These are phyloP conservation scores for Talaromyces sp. DNA, from an alignment of 2,329 filamentous ascomycete genomes.

Conservation along the genomic window DNA sequence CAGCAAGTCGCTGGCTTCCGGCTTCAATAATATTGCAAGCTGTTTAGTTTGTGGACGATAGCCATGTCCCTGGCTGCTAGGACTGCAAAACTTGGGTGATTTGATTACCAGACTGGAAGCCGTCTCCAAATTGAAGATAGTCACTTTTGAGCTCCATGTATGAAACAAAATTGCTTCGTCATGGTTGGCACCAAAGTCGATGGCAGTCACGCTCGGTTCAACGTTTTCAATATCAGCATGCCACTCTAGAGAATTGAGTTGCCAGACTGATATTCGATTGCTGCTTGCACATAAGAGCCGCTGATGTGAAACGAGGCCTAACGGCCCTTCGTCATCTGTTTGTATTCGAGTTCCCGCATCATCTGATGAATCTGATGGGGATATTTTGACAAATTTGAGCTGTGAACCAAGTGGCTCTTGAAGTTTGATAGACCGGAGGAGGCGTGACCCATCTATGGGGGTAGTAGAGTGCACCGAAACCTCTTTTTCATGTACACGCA, in stretches of 20 bases:
- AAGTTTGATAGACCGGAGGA: slow-evolving; percentile 33
- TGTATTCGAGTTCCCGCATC: not conserved
- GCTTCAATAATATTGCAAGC: slow-evolving; percentile 42
- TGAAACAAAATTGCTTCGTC: slow-evolving; percentile 42
- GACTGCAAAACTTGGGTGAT: slow-evolving; percentile 39
- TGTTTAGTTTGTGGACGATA: slow-evolving; percentile 43
- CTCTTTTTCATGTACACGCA: slow-evolving; percentile 28
- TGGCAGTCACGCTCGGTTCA: slow-evolving; percentile 34
- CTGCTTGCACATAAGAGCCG: slow-evolving; percentile 38
- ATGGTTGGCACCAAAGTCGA: slow-evolving; percentile 40
- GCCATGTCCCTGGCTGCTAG: slow-evolving; percentile 33
- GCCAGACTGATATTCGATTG: slow-evolving; percentile 38
- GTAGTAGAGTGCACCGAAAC: slow-evolving; percentile 34
- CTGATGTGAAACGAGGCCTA: slow-evolving; percentile 25
- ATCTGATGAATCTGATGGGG: slow-evolving; percentile 19
- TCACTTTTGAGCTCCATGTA: slow-evolving; percentile 41
- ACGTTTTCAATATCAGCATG: slow-evolving; percentile 43
- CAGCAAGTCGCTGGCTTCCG: slow-evolving; percentile 39
- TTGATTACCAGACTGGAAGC: slow-evolving; percentile 41
- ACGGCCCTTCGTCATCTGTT: not conserved
- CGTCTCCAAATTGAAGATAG: slow-evolving; percentile 36
- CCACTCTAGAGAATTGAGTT: slow-evolving; percentile 37
- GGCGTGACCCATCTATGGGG: slow-evolving; percentile 31
- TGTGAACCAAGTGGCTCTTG: slow-evolving; percentile 30
- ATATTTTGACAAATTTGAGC: slow-evolving; percentile 36